Evolutionary conservation across 2,329 filamentous ascomycete species (phyloP).

Genomic region (Penicillium nordicum): DNA sequence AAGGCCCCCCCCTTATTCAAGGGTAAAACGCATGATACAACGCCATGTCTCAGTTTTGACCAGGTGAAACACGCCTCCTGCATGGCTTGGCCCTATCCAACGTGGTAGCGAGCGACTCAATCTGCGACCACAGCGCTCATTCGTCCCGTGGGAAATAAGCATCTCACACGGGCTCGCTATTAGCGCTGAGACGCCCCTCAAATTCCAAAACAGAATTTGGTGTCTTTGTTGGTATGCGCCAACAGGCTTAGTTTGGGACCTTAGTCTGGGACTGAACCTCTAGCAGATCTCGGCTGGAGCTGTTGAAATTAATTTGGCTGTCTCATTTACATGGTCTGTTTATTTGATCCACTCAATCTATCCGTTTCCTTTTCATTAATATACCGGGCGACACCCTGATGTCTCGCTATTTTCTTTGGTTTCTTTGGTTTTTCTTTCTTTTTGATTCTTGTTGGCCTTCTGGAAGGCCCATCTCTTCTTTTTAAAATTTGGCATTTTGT

Average conservation of each 20-base stretch:
- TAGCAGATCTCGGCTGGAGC: background rate
- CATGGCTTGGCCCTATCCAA: constrained; percentile 5
- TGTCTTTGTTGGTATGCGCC: background rate
- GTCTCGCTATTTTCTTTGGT: constrained; percentile 3
- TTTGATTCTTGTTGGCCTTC: constrained; percentile 29
- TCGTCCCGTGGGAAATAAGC: constrained; percentile 26
- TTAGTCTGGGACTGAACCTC: background rate
- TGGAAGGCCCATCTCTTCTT: constrained; percentile 40
- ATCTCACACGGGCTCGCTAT: constrained; percentile 14
- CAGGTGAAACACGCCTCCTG: constrained; percentile 11
- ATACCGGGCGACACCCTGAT: background rate
- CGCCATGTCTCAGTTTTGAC: constrained; percentile 2
- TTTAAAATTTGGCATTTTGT: constrained; percentile 15
- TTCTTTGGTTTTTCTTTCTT: background rate
- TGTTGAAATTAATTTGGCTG: constrained; percentile 10
- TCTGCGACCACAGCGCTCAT: constrained; percentile 21
- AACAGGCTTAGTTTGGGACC: no score
- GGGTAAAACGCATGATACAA: background rate
- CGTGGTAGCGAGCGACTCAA: constrained; percentile 21
- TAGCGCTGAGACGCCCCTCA: constrained; percentile 9
- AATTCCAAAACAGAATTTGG: background rate
- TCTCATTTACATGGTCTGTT: constrained; percentile 20
- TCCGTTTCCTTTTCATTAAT: constrained; percentile 17
- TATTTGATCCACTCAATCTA: constrained; percentile 18
- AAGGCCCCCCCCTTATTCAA: background rate